Evolutionary conservation across 2,329 filamentous ascomycete genomes (phyloP), one percentile per base, ranked within the genome.

Genomic region (Verticillium dahliae): DNA sequence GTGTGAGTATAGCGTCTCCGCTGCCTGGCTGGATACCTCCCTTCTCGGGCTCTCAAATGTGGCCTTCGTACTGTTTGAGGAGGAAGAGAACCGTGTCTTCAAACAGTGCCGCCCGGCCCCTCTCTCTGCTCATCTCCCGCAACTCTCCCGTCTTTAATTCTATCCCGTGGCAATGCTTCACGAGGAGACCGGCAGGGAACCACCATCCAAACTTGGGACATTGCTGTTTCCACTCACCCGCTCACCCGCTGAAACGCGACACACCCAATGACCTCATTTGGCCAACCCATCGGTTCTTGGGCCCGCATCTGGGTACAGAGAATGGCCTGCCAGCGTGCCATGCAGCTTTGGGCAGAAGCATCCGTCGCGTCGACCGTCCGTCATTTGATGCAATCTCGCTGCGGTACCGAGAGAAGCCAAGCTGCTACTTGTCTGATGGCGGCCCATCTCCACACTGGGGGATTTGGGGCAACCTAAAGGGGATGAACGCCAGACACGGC

Each of bases 281-380:
- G 45, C 60, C 63, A 62, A 45, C 31, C 60, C 58, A 54, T 65
- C 63, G 63, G 63, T 61, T 11, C 45, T 52, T 13, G 18, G 45
- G 18, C 22, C n/a, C 45, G n/a, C 45, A 22, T 27, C 45, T 22
- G 45, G 45, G 45, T 18, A n/a, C 45, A 31, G 45, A 52, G 22
- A 52, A 52, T 18, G 45, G 18, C n/a, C 61, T 65, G 64, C 64
- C 64, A 65, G 62, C 64, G 64, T 65, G 64, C 62, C 64, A 64
- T 65, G 63, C 63, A 65, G 63, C 35, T 60, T 55, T 52, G 52
- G 31, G 60, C 15, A 56, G 54, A 35, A 35, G 59, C 59, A 60
- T 54, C 57, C 54, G 31, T 62, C 59, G 37, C 60, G 60, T 62
- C 63, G 60, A 62, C 62, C 57, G 22, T 22, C 60, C 45, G 60